These are phyloP conservation scores for Yamadazyma ubonensis DNA, from an alignment of 805 yeast species.

Conservation along the genomic window DNA sequence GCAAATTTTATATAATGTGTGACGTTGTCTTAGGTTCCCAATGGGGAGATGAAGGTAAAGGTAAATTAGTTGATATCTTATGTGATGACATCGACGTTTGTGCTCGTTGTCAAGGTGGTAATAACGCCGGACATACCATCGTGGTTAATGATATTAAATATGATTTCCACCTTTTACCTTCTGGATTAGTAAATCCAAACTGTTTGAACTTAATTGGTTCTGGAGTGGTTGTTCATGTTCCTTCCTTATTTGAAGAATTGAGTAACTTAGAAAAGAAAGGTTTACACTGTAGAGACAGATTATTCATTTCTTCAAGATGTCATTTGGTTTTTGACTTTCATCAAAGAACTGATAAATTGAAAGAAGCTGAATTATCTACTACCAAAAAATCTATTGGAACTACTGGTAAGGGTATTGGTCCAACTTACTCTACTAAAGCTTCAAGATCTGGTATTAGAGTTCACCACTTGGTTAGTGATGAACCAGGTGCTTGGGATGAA, in stretches of 20 bases:
- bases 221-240: slow-evolving; percentile 95
- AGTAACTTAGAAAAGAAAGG: slow-evolving; percentile 81
- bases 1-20: slow-evolving; percentile 48
- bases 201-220: slow-evolving; percentile 90
- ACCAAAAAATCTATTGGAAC: slow-evolving; percentile 91
- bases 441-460: slow-evolving; percentile 96
- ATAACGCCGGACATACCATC: slow-evolving; percentile 98
- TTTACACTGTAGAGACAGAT: slow-evolving; percentile 66
- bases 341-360: slow-evolving; percentile 92
- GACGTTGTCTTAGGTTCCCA: slow-evolving; percentile 97
- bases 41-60: slow-evolving; percentile 99
- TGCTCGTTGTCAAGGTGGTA: slow-evolving; percentile 98
- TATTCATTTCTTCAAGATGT: slow-evolving; percentile 89
- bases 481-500: slow-evolving; percentile 90
- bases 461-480: slow-evolving; percentile 89
- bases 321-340: slow-evolving; percentile 98
- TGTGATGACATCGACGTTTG: slow-evolving; percentile 96
- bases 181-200: slow-evolving; percentile 93
- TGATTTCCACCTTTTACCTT: slow-evolving; percentile 98
- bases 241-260: slow-evolving; percentile 87
- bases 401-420: slow-evolving; percentile 99
- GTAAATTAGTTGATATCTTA: slow-evolving; percentile 90
- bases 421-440: slow-evolving; percentile 95
- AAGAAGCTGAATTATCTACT: slow-evolving; percentile 83
- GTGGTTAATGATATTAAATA: slow-evolving; percentile 86